These are phyloP conservation scores for Stromatinia cepivora DNA, from an alignment of 2,329 filamentous ascomycete species.

Conservation along the genomic window DNA sequence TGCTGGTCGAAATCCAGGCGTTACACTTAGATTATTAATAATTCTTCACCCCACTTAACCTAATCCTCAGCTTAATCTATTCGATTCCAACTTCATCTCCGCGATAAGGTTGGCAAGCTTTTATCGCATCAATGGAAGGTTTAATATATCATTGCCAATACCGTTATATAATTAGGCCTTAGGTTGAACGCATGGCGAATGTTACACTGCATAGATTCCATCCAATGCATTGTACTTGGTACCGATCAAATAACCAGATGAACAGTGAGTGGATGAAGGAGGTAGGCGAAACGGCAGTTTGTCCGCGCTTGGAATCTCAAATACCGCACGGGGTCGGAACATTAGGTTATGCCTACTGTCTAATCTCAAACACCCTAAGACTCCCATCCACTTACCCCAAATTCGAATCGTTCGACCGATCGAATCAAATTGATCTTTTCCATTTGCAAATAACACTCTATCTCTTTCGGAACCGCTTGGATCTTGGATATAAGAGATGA, in stretches of 20 bases:
- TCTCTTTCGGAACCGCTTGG: constrained; percentile 6
- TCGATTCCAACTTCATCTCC: constrained; percentile 10
- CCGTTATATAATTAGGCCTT: no score
- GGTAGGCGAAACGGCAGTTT: no score
- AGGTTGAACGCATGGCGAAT: no score
- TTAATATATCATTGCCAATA: background rate
- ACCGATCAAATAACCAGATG: background rate
- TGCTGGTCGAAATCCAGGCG: background rate
- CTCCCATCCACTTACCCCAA: background rate
- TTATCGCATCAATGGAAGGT: background rate
- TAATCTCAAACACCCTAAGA: constrained; percentile 6
- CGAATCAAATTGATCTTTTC: background rate
- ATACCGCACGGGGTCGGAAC: background rate
- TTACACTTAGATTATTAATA: background rate
- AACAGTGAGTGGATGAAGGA: background rate
- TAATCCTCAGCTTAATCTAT: constrained; percentile 10
- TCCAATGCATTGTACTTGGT: constrained; percentile 1
- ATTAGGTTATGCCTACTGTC: background rate
- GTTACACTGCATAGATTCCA: background rate
- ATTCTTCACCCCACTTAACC: background rate
- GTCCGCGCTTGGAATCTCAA: background rate
- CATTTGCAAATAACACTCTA: background rate
- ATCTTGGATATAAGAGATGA: constrained; percentile 5
- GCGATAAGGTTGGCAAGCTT: background rate
- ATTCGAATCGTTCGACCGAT: background rate